A percentile compares a stretch with the other conserved stretches of the same genome.
Conservation (phyloP, 768 basidiomycete species). For the Fomitopsis pulvina region DNA sequence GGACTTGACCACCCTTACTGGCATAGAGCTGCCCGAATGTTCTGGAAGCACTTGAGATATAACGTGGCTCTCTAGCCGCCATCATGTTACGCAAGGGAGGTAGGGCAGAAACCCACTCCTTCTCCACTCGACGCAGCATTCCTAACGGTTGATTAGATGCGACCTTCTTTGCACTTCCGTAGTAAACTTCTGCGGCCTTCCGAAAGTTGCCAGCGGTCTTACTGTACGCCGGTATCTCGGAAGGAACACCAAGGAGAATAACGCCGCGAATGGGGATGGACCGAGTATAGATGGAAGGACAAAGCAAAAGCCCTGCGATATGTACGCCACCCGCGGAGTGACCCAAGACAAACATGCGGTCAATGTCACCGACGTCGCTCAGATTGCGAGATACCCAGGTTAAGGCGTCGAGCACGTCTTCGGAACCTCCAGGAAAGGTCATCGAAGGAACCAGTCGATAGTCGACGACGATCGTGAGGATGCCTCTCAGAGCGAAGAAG, state of each 20-base stretch:
- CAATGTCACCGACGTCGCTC: constrained; percentile 27
- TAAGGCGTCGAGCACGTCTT: constrained; percentile 56
- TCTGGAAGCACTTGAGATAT: constrained; percentile 29
- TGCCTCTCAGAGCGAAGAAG: constrained; percentile 43
- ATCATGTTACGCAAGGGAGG: constrained; percentile 44
- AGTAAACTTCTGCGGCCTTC: constrained; percentile 9
- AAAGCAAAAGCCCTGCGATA: constrained; percentile 37
- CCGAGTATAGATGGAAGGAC: constrained; percentile 17
- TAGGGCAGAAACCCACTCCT: constrained; percentile 29
- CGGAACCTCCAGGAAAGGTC: constrained; percentile 44
- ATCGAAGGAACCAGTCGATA: constrained; percentile 57
- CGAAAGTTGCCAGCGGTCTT: background rate
- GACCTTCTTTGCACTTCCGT: constrained; percentile 33
- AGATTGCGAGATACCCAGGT: constrained; percentile 41
- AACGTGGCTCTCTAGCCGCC: constrained; percentile 47
- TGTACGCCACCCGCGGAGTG: constrained; percentile 61
- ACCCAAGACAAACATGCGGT: constrained; percentile 41
- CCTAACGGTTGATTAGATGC: constrained; percentile 24
- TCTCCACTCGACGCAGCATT: constrained; percentile 30
- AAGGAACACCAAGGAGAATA: constrained; percentile 41
- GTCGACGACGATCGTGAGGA: constrained; percentile 61
- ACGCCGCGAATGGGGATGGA: constrained; percentile 35
- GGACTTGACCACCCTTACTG: constrained; percentile 18
- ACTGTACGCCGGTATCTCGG: constrained; percentile 24
- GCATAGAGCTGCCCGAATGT: constrained; percentile 35